Evolutionary conservation across 108 stramenopile species (phyloP), one percentile per base, ranked within the genome.

Genomic region (Conticribra guillardii): DNA sequence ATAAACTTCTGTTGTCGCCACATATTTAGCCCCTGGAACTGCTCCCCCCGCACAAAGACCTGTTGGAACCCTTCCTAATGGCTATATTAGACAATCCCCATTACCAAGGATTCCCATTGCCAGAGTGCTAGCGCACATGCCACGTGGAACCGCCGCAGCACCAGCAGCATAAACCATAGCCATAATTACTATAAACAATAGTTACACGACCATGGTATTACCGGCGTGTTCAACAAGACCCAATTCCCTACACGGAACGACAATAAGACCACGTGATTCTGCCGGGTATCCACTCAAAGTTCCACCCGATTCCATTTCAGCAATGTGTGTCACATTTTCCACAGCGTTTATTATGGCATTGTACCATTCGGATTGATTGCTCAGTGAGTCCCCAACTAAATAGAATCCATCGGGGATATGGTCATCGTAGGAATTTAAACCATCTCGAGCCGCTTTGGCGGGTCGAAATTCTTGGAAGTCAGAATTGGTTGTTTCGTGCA

Each of bases 401-500:
- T 85, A 85, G 53, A 85, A 85, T 28, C 85, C 85, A 74, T 85
- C 85, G 23, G 85, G 85, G 29, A 85, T 81, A 23, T 54, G 34
- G 28, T 52, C 77, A 27, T 73, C 81, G 21, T 68, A 65, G 23
- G 69, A 33, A 17, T 47, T 19, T 4, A 54, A 41, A 17, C 89
- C 88, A 48, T 73, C 85, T 3, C 78, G 65, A 30, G 92, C 89
- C 9, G 58, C 82, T 57, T 81, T 84, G 63, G 88, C 86, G 4
- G 87, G 89, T 9, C 76, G 64, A 60, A 87, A 93, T 73, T 88
- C 89, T 0, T 87, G 78, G n/a, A 60, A 67, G 57, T 93, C 92
- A 0, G 87, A 82, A 65, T 93, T 72, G 21, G 92, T 93, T 19
- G 92, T 93, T 78, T 93, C 92, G 58, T 93, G 92, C 33, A 89